Conservation (phyloP, 2,329 filamentous ascomycete species). For the Talaromyces pinophilus region DNA sequence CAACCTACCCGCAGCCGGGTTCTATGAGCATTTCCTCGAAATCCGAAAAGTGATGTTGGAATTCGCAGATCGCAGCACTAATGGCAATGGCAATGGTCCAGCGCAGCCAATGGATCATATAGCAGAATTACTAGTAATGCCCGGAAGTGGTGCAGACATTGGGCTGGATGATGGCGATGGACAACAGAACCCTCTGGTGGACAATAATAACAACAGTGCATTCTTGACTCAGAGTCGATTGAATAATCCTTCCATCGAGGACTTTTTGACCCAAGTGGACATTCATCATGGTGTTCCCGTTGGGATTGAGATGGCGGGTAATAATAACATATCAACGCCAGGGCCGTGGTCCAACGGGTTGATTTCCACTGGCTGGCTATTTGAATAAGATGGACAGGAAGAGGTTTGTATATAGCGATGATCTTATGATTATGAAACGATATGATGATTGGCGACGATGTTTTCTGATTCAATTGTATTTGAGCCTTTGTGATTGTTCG, state of each 20-base stretch:
- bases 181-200: neutral
- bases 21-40: slow-evolving; percentile 24
- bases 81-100: neutral
- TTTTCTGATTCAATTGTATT: too few species aligned
- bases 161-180: neutral
- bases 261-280: slow-evolving; percentile 22
- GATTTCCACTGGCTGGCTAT: slow-evolving; percentile 21
- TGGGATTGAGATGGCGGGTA: slow-evolving; percentile 22
- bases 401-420: neutral
- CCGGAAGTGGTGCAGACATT: neutral
- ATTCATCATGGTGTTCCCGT: slow-evolving; percentile 22
- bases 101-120: slow-evolving; percentile 12
- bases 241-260: slow-evolving; percentile 24
- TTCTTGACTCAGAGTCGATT: slow-evolving; percentile 22
- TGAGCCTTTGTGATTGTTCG: too few species aligned
- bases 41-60: slow-evolving; percentile 22
- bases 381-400: slow-evolving; percentile 16
- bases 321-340: slow-evolving; percentile 10
- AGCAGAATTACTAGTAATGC: neutral
- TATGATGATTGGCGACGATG: neutral
- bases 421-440: slow-evolving; percentile 8
- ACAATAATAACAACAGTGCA: slow-evolving; percentile 15
- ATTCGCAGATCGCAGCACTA: slow-evolving; percentile 20
- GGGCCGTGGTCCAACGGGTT: slow-evolving; percentile 3
- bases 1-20: slow-evolving; percentile 24